These are phyloP conservation scores for Trametes sp. DNA, from an alignment of 1,284 basidiomycete genomes.

Conservation along the genomic window DNA sequence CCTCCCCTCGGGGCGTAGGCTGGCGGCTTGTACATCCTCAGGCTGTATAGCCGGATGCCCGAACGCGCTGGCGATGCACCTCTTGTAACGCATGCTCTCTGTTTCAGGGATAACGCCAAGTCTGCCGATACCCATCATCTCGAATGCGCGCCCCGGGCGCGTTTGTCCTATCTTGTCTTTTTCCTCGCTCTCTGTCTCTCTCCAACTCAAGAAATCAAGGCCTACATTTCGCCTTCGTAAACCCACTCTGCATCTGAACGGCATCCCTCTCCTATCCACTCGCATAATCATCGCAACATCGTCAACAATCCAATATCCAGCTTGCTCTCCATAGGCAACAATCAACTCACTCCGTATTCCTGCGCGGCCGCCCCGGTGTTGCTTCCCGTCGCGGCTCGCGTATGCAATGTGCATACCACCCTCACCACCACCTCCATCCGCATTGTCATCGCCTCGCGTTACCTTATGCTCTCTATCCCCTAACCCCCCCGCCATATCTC, in stretches of 20 bases:
- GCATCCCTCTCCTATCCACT: constrained; percentile 7
- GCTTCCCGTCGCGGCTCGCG: constrained; percentile 27
- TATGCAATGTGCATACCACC: constrained; percentile 30
- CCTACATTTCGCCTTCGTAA: constrained; percentile 33
- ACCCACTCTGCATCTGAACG: constrained; percentile 13
- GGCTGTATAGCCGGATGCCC: not conserved
- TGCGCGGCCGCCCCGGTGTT: constrained; percentile 20
- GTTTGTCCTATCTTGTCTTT: not conserved
- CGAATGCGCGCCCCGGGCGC: not conserved
- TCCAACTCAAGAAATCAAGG: constrained; percentile 29
- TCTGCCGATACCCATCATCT: not conserved
- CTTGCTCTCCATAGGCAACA: not conserved
- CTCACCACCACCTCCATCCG: not conserved
- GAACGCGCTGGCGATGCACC: not conserved
- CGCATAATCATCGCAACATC: constrained; percentile 16
- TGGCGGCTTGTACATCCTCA: no score
- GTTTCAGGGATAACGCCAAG: not conserved
- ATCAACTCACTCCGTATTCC: constrained; percentile 9
- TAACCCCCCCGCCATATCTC: constrained; percentile 12
- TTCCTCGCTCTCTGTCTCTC: not conserved
- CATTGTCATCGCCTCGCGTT: not conserved
- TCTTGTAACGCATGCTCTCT: not conserved
- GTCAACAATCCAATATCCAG: constrained; percentile 9
- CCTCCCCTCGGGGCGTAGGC: no score
- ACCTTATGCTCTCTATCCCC: constrained; percentile 20